Evolutionary conservation across 352 stramenopile genomes (phyloP), one percentile per base, ranked within the genome.

Genomic region (Phytophthora hibernalis): DNA sequence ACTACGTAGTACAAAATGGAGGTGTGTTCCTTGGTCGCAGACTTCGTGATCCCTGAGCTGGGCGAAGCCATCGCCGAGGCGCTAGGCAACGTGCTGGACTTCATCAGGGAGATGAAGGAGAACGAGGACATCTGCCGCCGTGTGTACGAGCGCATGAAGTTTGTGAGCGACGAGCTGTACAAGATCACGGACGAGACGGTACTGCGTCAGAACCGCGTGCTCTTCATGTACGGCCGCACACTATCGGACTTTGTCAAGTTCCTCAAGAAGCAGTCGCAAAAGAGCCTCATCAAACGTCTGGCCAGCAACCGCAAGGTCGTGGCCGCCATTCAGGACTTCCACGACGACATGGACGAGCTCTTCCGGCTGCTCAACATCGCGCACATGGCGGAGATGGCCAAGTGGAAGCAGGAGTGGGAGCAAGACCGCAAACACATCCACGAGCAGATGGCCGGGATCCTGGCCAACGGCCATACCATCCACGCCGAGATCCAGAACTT

Each of bases 111-210:
- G 54, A 52, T 71, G 49, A 65, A 65, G 54, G 55, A 66, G 42
- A 61, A 71, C 63, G 54, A 65, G 49, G 49, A 71, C 30, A 54
- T 56, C 30, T 71, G 63, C 43, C 43, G 44, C 16, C 48, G 47
- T 33, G 63, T 71, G n/a, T 50, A 55, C 28, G 35, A 57, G 51
- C 63, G 63, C 21, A 50, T 71, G 44, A 49, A 68, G 58, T 74
- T 72, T 26, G 55, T 80, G 31, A 56, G 40, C 37, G 63, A 64
- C 37, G 72, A 76, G 54, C 65, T 80, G 22, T 54, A 64, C 44
- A 74, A 77, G 63, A 74, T 80, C 58, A 16, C 61, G 52, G 63
- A 72, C 59, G 55, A 68, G 40, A 40, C 61, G 43, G 63, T 68
- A 24, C 20, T 79, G 50, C 72, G 64, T 11, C 49, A 77, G 22